A percentile compares a stretch with the other conserved stretches of the same genome.
These are phyloP conservation scores for Neonectria magnoliae DNA, from an alignment of 2,329 filamentous ascomycete species.

Conservation along the genomic window DNA sequence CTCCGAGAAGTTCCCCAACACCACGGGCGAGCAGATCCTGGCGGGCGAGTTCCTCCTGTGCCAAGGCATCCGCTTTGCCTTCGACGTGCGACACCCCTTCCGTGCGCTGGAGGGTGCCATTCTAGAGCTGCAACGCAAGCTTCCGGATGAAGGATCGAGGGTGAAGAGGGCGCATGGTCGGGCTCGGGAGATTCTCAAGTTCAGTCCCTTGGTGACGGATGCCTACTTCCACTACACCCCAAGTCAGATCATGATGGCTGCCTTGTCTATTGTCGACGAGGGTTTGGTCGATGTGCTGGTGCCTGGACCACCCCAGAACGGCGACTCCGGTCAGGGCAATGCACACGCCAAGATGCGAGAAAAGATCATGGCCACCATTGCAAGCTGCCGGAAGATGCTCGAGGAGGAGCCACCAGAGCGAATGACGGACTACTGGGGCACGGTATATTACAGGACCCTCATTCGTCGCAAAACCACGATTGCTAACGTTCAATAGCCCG, in stretches of 20 bases:
- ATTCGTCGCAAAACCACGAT: no score
- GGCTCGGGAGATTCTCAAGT: slow-evolving; percentile 79
- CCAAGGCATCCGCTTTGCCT: slow-evolving; percentile 90
- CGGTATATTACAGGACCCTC: slow-evolving; percentile 48
- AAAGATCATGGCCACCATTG: slow-evolving; percentile 61
- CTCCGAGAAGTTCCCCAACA: slow-evolving; percentile 73
- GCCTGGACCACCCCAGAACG: slow-evolving; percentile 49
- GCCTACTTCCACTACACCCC: slow-evolving; percentile 98
- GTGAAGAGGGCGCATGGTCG: slow-evolving; percentile 73
- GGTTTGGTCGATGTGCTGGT: slow-evolving; percentile 65
- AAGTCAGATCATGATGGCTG: slow-evolving; percentile 90
- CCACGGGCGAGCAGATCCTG: slow-evolving; percentile 82
- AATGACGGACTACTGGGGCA: slow-evolving; percentile 64
- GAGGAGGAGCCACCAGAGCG: slow-evolving; percentile 66
- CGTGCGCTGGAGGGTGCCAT: slow-evolving; percentile 86
- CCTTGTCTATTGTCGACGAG: slow-evolving; percentile 78
- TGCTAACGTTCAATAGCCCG: slow-evolving; percentile 50
- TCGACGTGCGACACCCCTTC: slow-evolving; percentile 92
- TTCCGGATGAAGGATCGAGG: slow-evolving; percentile 66
- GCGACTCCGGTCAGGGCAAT: slow-evolving; percentile 38
- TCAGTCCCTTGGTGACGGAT: slow-evolving; percentile 86
- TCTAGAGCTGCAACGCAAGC: slow-evolving; percentile 79
- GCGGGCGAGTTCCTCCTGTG: slow-evolving; percentile 93
- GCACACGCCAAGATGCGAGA: slow-evolving; percentile 48
- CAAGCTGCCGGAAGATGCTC: slow-evolving; percentile 64